Evolutionary conservation across 257 asterid species (phyloP).

Genomic region (Solanum rostratum): DNA sequence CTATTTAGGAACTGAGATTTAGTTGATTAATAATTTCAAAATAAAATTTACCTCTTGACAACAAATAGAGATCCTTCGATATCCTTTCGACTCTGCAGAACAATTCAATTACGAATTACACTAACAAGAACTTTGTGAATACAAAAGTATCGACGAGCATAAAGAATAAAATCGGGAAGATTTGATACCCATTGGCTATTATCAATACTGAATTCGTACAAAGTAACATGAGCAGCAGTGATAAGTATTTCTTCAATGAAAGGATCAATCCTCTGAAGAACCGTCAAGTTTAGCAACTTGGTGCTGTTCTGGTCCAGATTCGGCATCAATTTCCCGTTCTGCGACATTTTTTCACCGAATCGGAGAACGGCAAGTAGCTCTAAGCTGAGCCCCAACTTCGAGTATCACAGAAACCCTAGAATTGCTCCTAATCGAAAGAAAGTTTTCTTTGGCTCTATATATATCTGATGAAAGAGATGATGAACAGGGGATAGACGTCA

Average conservation of each 20-base stretch:
- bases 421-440: not conserved
- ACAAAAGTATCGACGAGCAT: not conserved
- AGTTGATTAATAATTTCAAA: not conserved
- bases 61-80: conserved; percentile 92
- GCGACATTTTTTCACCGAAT: conserved; percentile 5
- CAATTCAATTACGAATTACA: not conserved
- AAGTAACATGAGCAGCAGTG: conserved; percentile 70
- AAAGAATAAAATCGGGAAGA: not conserved
- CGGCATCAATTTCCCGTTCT: conserved; percentile 58
- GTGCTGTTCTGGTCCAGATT: conserved; percentile 70
- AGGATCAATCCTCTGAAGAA: conserved; percentile 82
- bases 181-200: conserved; percentile 56
- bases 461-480: not conserved
- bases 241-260: conserved; percentile 66
- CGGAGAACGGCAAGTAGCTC: not conserved
- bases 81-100: conserved; percentile 75
- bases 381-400: not conserved
- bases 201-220: conserved; percentile 60
- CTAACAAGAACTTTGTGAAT: not conserved
- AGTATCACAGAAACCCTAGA: not conserved
- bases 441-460: not conserved
- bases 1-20: not conserved
- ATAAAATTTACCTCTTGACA: conserved; percentile 56
- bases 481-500: not conserved
- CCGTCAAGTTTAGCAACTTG: conserved; percentile 60